phyloP scores from a whole-genome alignment of 768 basidiomycete species.

The Imleria badia region DNA sequence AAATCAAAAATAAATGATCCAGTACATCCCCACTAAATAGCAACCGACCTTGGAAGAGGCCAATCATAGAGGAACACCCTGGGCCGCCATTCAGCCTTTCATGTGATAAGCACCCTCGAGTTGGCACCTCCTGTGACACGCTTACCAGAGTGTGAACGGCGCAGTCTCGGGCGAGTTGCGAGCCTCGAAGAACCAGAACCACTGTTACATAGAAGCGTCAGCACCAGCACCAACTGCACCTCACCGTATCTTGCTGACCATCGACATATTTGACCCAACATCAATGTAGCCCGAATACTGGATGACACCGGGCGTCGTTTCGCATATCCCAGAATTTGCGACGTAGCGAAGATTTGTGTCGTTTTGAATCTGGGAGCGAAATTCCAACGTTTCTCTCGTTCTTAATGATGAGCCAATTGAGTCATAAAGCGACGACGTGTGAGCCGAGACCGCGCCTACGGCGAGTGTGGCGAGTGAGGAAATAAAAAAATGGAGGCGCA shows the following conservation, averaged over 20 bases:
- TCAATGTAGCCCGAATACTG: conserved; percentile 66
- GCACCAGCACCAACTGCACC: background rate
- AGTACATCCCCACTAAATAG: background rate
- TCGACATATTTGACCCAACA: conserved; percentile 55
- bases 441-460: background rate
- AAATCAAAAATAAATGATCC: background rate
- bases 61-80: conserved; percentile 63
- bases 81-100: conserved; percentile 59
- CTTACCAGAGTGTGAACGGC: conserved; percentile 64
- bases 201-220: conserved; percentile 37
- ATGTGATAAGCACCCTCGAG: background rate
- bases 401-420: background rate
- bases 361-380: conserved; percentile 19
- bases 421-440: background rate
- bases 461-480: background rate
- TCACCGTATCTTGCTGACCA: conserved; percentile 37
- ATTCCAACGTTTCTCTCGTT: background rate
- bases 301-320: conserved; percentile 59
- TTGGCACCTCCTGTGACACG: background rate
- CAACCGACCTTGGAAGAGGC: conserved; percentile 57
- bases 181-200: conserved; percentile 77
- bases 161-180: conserved; percentile 58
- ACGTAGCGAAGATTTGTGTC: conserved; percentile 46
- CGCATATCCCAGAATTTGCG: conserved; percentile 60
- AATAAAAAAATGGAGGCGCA: conserved; percentile 11